Percentiles rank a stretch among this genome's conserved stretches.
Evolutionary conservation across 2,329 filamentous ascomycete genomes (phyloP).

Genomic region (Geosmithia flava): DNA sequence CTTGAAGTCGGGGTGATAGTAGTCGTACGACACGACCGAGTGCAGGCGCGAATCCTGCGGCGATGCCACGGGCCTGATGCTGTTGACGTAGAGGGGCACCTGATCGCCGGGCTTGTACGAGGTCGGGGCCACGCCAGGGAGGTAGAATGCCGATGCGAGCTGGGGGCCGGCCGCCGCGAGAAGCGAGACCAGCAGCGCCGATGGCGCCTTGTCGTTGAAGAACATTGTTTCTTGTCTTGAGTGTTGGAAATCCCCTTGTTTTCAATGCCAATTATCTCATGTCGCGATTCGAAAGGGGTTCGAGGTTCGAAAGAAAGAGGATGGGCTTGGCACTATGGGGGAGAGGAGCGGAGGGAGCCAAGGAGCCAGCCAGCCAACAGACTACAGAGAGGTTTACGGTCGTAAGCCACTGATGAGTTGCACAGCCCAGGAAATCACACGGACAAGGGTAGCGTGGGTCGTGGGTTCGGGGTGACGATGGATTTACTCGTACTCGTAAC

Average conservation of each 20-base stretch:
- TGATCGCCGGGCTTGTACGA: slow-evolving; percentile 71
- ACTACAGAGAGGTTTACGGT: background rate
- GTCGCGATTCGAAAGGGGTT: background rate
- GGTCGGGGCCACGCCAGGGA: slow-evolving; percentile 88
- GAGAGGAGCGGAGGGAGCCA: background rate
- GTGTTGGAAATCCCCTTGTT: background rate
- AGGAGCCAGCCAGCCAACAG: too few species aligned
- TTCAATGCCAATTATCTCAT: background rate
- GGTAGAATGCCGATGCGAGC: slow-evolving; percentile 69
- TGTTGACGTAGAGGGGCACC: slow-evolving; percentile 87
- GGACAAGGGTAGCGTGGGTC: background rate
- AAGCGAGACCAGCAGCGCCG: slow-evolving; percentile 37
- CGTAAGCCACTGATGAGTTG: background rate
- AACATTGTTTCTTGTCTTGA: background rate
- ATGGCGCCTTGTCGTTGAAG: slow-evolving; percentile 27
- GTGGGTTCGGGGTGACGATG: background rate
- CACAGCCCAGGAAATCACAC: background rate
- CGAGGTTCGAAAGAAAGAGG: background rate
- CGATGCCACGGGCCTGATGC: slow-evolving; percentile 74
- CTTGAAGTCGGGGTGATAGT: slow-evolving; percentile 79
- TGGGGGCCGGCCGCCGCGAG: slow-evolving; percentile 34
- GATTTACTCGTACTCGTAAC: too few species aligned
- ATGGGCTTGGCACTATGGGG: background rate
- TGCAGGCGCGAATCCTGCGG: slow-evolving; percentile 68
- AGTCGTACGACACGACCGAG: slow-evolving; percentile 92